A percentile compares a stretch with the other conserved stretches of the same genome.
Conservation (phyloP, 176 grass and related monocot species). For the Oropetium thomaeum region DNA sequence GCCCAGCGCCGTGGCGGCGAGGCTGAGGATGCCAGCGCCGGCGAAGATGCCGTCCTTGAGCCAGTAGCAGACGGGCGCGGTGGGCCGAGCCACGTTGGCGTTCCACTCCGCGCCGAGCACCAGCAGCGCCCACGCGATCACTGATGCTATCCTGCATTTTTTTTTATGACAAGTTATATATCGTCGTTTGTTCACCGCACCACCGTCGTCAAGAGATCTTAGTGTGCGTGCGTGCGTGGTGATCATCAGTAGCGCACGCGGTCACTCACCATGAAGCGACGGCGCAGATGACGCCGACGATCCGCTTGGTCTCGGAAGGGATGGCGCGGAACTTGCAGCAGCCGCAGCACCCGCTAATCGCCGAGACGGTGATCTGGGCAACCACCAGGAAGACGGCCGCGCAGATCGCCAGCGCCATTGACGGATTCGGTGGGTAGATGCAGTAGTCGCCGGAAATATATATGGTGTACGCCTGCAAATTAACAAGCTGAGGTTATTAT, state of each 20-base stretch:
- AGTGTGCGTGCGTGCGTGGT: no score
- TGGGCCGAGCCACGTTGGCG: not conserved
- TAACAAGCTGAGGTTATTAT: no score
- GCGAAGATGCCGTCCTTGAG: conserved; percentile 23
- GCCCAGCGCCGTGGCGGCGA: conserved; percentile 20
- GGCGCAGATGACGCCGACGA: conserved; percentile 25
- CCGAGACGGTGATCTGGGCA: conserved; percentile 14
- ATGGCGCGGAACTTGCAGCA: conserved; percentile 31
- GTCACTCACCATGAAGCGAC: conserved; percentile 22
- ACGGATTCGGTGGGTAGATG: not conserved
- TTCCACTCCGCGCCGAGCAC: not conserved
- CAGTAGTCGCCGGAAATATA: not conserved
- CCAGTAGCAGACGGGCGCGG: not conserved
- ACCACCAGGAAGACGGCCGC: conserved; percentile 24
- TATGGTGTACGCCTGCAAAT: not conserved
- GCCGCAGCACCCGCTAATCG: conserved; percentile 22
- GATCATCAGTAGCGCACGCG: not conserved
- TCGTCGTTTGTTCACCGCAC: not conserved
- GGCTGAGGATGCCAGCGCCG: conserved; percentile 12
- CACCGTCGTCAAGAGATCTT: not conserved
- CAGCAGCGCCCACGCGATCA: conserved; percentile 15
- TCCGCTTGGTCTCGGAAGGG: conserved; percentile 14
- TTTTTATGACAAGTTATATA: no score
- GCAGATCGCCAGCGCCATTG: not conserved
- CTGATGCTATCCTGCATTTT: conserved; percentile 15